Conservation (phyloP, 352 stramenopile genomes). For the Ophiocytium majus region DNA sequence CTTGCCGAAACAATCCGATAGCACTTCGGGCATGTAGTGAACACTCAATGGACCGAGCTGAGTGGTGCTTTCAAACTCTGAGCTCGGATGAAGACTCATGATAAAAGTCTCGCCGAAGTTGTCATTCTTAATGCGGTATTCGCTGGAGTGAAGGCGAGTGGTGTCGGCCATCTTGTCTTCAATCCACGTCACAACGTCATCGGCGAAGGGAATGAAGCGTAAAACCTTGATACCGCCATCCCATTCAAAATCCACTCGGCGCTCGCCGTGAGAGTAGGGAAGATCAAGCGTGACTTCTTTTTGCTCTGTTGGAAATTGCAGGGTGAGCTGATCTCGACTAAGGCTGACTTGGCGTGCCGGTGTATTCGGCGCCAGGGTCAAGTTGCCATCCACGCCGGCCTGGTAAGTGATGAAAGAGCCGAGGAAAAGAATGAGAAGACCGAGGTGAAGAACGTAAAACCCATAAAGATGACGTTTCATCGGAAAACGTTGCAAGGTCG, state of each 20-base stretch:
- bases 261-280: background rate
- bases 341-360: background rate
- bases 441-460: background rate
- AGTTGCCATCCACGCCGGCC: background rate
- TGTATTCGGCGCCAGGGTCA: background rate
- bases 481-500: background rate
- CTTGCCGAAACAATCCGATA: background rate
- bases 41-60: slow-evolving; percentile 3
- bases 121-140: background rate
- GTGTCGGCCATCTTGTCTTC: background rate
- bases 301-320: background rate
- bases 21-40: background rate
- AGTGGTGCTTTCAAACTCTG: background rate
- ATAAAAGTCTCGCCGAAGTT: background rate
- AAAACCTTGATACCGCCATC: background rate
- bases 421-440: background rate
- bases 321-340: background rate
- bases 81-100: slow-evolving; percentile 1
- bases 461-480: background rate
- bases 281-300: background rate
- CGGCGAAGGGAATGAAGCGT: background rate
- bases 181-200: background rate
- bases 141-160: too few relatives aligned
- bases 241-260: background rate
- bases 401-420: slow-evolving; percentile 12